Evolutionary conservation across 495 filamentous ascomycete species (phyloP), one percentile per base, ranked within the genome.

Genomic region (Xylaria longipes): DNA sequence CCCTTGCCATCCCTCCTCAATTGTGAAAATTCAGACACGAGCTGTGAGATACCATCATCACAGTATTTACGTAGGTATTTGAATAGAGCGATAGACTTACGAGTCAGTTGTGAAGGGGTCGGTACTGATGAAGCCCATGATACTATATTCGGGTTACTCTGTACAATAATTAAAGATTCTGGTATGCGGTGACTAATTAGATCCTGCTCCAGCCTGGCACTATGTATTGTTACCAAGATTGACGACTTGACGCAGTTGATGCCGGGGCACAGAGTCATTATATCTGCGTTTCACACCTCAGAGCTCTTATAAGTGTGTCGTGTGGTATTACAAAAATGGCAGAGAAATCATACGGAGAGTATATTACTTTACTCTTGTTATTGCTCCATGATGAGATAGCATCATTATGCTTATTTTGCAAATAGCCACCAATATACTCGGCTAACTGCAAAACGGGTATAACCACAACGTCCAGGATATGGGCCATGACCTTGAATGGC

Each of bases 401-500:
- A 64, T 43, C 57, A 39, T 27, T 56, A 27, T 70, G 27, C 31
- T 68, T 60, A n/a, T 25, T 68, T 33, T 46, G 46, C 58, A 70
- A 43, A 64, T 50, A 64, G 5, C 31, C 64, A 52, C 46, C 39
- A 50, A 56, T 62, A 45, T 50, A 64, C 31, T 20, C n/a, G 33
- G 33, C 5, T 14, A 64, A 70, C 61, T 70, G 39, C 37, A 27
- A 54, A 54, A 56, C n/a, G 58, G 45, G 46, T 56, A 64, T 64
- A 41, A 50, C 25, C 46, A 56, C 48, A 56, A 25, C 37, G 14
- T 64, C 41, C 37, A 1, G 33, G 43, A 52, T 39, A 69, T 46
- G 37, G 15, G 45, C 43, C 43, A 29, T 37, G 45, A 14, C 33
- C 39, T 48, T 4, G 60, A 48, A 17, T 64, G 68, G 25, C 35